phyloP scores from a whole-genome alignment of 2,329 filamentous ascomycete genomes.

The Exophiala viscosa region DNA sequence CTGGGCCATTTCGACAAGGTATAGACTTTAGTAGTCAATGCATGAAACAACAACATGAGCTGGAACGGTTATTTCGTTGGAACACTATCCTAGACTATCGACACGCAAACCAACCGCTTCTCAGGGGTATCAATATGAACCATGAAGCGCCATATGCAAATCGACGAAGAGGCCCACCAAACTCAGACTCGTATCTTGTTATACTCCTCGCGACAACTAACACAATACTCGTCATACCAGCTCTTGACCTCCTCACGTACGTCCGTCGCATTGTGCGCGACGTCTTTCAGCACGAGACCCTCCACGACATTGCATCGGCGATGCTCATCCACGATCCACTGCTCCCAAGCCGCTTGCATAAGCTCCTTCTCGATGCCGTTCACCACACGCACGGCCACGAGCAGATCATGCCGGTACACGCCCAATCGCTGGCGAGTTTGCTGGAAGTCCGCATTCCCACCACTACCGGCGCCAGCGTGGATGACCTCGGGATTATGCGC shows the following conservation, averaged over 20 bases:
- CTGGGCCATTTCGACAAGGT: background rate
- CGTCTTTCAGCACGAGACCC: slow-evolving; percentile 40
- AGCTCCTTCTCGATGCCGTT: slow-evolving; percentile 87
- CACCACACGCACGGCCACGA: slow-evolving; percentile 85
- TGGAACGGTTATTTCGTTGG: no score
- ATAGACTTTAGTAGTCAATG: no score
- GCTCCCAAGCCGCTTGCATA: slow-evolving; percentile 84
- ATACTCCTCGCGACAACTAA: slow-evolving; percentile 49
- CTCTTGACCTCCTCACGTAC: slow-evolving; percentile 29
- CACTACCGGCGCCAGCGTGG: slow-evolving; percentile 28
- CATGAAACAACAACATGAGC: no score
- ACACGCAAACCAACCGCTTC: no score
- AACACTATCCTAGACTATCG: no score
- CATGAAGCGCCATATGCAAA: no score
- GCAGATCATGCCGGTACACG: slow-evolving; percentile 78
- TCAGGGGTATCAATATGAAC: no score
- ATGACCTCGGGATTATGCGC: slow-evolving; percentile 35
- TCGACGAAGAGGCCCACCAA: no score
- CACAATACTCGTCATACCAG: slow-evolving; percentile 62
- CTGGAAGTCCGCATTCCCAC: slow-evolving; percentile 53
- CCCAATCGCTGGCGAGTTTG: slow-evolving; percentile 80
- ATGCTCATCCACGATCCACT: slow-evolving; percentile 80
- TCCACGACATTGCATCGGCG: slow-evolving; percentile 66
- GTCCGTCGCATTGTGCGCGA: slow-evolving; percentile 27
- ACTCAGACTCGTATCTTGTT: slow-evolving; percentile 16